Percentiles rank a stretch among this genome's conserved stretches.
These are phyloP conservation scores for Trichoderma lentiforme DNA, from an alignment of 2,329 filamentous ascomycete species.

Conservation along the genomic window DNA sequence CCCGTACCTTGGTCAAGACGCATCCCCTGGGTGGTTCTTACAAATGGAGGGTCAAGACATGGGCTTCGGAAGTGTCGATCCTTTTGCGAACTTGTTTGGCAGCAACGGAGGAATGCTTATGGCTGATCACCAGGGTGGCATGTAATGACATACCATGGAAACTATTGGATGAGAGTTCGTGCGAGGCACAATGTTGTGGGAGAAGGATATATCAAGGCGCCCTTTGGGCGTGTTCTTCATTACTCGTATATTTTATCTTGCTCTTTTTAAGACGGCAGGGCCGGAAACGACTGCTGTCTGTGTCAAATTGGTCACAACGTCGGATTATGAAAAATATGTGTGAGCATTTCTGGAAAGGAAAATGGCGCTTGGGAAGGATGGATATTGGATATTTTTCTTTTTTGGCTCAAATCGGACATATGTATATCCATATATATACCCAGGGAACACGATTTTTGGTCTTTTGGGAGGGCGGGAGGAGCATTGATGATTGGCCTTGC, in stretches of 20 bases:
- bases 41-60: conserved; percentile 65
- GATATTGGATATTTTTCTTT: conserved; percentile 1
- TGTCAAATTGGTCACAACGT: not conserved
- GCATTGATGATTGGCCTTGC: not conserved
- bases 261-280: not conserved
- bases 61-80: conserved; percentile 43
- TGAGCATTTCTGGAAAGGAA: conserved; percentile 1
- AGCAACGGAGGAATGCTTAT: conserved; percentile 38
- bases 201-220: not conserved
- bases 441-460: conserved; percentile 3
- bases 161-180: not conserved
- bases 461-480: not conserved
- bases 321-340: not conserved
- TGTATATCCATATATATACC: conserved; percentile 15
- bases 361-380: conserved; percentile 4
- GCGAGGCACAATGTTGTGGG: not conserved
- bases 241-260: not conserved
- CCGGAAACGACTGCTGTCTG: not conserved
- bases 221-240: not conserved
- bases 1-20: conserved; percentile 39
- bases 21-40: conserved; percentile 79
- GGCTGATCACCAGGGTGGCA: conserved; percentile 27
- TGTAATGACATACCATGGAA: not conserved
- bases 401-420: conserved; percentile 9
- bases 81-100: conserved; percentile 49